Base-by-base conservation (phyloP, 768 basidiomycete species). In the Phylloporus sp. region DNA sequence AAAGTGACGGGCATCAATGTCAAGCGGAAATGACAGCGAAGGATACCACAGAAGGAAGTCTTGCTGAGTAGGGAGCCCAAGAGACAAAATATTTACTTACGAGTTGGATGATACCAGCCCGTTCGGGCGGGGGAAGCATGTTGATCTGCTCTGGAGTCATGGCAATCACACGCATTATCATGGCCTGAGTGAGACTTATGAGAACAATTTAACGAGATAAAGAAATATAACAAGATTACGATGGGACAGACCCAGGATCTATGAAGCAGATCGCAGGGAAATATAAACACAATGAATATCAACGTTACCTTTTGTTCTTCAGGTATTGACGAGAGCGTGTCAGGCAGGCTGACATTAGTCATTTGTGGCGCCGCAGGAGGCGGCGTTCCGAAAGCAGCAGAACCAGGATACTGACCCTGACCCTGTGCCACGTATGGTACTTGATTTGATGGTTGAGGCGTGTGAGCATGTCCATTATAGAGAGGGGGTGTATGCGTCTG, bases 61-160 rank as follows among this genome's bases (percentile, higher is more conserved):
- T 31, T 35, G 14, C 44, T 61, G 48, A 59, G 54, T 22, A 46
- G 22, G 36, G 44, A 4, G 33, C n/a, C 14, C 1, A n/a, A 33
- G 22, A 48, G 49, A 18, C 49, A 18, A n/a, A 42, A 43, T 37
- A 40, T 33, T 34, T 21, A 77, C 86, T 55, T 32, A 92, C 91
- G 60, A 96, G 71, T 68, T 92, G 88, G 56, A 91, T 77, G 54
- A 92, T 84, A 27, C 80, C 87, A 10, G 80, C 75, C 22, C 86
- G 75, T 57, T 94, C 90, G 5, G 74, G 67, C 2, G 84, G 81
- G 9, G 89, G 84, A 28, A 95, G 67, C 52, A 73, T 71, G 40
- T 81, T 79, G 48, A 96, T 83, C 62, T 96, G 89, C 31, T 90
- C 90, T 3, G 83, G 80, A 1, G 88, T 86, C 82, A 97, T 86